Evolutionary conservation across 2,329 filamentous ascomycete species (phyloP).

Genomic region (Grosmannia serpens): DNA sequence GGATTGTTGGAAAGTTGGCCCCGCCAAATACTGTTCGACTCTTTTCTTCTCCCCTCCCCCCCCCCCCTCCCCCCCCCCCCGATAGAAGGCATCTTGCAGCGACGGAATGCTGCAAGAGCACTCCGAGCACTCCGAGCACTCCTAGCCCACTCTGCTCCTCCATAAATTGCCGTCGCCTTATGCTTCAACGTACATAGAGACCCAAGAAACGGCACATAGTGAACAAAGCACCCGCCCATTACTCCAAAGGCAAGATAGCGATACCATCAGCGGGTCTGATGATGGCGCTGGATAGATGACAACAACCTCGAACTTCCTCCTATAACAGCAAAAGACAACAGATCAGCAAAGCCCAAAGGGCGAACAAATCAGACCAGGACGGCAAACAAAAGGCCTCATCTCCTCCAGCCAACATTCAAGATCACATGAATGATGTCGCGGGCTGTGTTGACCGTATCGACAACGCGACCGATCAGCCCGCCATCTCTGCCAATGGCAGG

Average conservation of each 20-base stretch:
- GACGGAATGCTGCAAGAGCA: not conserved
- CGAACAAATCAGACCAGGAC: not conserved
- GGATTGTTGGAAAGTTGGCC: not conserved
- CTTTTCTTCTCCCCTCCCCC: too few relatives aligned
- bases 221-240: not conserved
- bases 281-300: conserved; percentile 10
- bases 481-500: conserved; percentile 39
- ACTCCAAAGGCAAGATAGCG: not conserved
- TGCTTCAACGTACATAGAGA: not conserved
- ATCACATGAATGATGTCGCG: conserved; percentile 61
- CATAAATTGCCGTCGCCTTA: not conserved
- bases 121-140: not conserved
- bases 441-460: conserved; percentile 68
- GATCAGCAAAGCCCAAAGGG: conserved; percentile 9
- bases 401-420: conserved; percentile 59
- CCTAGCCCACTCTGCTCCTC: not conserved
- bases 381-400: conserved; percentile 18
- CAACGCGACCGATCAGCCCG: conserved; percentile 65
- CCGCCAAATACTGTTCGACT: not conserved
- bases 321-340: conserved; percentile 7
- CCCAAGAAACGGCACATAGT: not conserved
- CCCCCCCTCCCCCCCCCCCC: too few relatives aligned
- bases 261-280: conserved; percentile 5
- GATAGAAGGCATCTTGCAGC: not conserved
- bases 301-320: conserved; percentile 11